These are phyloP conservation scores for Acorus gramineus DNA, from an alignment of 106 monocot species.

Conservation along the genomic window DNA sequence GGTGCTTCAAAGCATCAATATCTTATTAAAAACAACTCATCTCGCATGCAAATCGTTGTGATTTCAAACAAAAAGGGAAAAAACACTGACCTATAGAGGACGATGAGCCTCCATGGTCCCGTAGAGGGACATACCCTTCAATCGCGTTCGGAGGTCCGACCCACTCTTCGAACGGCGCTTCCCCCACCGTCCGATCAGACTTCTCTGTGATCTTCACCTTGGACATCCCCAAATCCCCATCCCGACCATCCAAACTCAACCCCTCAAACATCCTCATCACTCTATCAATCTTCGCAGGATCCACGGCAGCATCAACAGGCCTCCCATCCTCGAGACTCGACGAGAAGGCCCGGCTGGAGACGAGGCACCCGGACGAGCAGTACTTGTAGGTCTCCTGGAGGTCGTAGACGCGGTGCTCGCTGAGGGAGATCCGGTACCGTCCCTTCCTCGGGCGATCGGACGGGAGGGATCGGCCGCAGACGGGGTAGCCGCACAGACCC, in stretches of 20 bases:
- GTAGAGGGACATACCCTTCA: constrained; percentile 74
- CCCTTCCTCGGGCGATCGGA: constrained; percentile 16
- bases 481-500: constrained; percentile 62
- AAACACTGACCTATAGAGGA: background rate
- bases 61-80: background rate
- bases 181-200: constrained; percentile 14
- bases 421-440: constrained; percentile 60
- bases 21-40: too few species aligned
- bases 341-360: constrained; percentile 40
- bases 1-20: background rate
- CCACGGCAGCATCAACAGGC: constrained; percentile 6
- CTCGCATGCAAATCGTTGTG: too few species aligned
- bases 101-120: constrained; percentile 21
- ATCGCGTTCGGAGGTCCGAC: constrained; percentile 61
- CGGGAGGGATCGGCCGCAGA: constrained; percentile 40
- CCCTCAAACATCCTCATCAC: constrained; percentile 36
- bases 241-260: background rate
- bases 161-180: constrained; percentile 53
- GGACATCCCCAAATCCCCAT: constrained; percentile 20
- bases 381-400: constrained; percentile 60
- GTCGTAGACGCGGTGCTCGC: constrained; percentile 81
- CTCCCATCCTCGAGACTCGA: constrained; percentile 26
- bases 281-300: constrained; percentile 14
- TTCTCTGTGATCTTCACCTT: constrained; percentile 58
- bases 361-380: constrained; percentile 60